A percentile compares a stretch with the other conserved stretches of the same genome.
Evolutionary conservation across 768 basidiomycete genomes (phyloP).

Genomic region (Kwoniella shandongensis): DNA sequence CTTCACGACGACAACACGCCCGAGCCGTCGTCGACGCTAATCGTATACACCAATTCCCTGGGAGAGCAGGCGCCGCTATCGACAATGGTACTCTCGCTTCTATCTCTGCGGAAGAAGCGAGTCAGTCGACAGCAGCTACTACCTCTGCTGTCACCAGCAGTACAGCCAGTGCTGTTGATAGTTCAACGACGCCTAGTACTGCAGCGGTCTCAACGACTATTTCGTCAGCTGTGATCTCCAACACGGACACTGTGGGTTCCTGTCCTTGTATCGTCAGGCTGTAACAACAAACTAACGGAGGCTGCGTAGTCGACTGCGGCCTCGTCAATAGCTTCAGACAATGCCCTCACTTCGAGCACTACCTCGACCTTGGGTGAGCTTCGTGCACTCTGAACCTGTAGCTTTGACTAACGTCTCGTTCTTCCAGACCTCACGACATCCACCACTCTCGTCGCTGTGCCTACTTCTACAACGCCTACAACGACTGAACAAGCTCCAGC

Average conservation of each 20-base stretch:
- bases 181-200: constrained; percentile 11
- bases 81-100: constrained; percentile 17
- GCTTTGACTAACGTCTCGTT: not conserved
- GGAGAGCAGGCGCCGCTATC: constrained; percentile 12
- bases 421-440: no score
- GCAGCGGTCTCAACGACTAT: constrained; percentile 1
- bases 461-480: constrained; percentile 1
- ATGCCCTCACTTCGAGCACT: not conserved
- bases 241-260: constrained; percentile 10
- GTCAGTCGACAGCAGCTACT: constrained; percentile 7
- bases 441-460: not conserved
- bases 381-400: not conserved
- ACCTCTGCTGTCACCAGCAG: not conserved
- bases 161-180: constrained; percentile 4
- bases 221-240: constrained; percentile 2
- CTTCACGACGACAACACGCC: constrained; percentile 22
- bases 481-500: constrained; percentile 5
- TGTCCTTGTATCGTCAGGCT: not conserved
- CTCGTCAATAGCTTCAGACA: not conserved
- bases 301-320: not conserved
- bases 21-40: constrained; percentile 18
- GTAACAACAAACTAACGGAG: not conserved
- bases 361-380: no score
- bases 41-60: not conserved
- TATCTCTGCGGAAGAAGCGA: constrained; percentile 7